A percentile compares a stretch with the other conserved stretches of the same genome.
Evolutionary conservation across 2,329 filamentous ascomycete genomes (phyloP).

Genomic region (Penicillium rolfsii): DNA sequence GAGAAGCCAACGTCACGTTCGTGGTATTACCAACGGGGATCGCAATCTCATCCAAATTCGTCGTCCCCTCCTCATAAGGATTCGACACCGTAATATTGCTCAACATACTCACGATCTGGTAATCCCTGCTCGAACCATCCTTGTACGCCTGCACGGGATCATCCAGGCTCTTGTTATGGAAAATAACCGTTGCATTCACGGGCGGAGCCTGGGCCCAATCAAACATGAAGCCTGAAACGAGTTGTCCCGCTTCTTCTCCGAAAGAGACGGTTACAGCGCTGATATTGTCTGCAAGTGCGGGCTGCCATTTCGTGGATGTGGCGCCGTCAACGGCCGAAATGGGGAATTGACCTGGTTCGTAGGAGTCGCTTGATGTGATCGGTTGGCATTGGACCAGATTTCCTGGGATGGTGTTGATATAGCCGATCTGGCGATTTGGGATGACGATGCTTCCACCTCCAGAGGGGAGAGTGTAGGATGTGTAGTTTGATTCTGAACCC

Average conservation of each 20-base stretch:
- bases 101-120: slow-evolving; percentile 31
- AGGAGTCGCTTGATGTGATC: slow-evolving; percentile 52
- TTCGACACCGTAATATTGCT: slow-evolving; percentile 41
- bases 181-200: slow-evolving; percentile 55
- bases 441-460: slow-evolving; percentile 58
- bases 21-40: slow-evolving; percentile 49
- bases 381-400: slow-evolving; percentile 69
- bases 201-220: slow-evolving; percentile 65
- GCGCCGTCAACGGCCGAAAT: slow-evolving; percentile 69
- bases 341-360: slow-evolving; percentile 69
- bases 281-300: slow-evolving; percentile 53
- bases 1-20: slow-evolving; percentile 38
- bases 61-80: slow-evolving; percentile 41
- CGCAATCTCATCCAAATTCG: slow-evolving; percentile 39
- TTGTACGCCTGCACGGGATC: slow-evolving; percentile 23
- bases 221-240: slow-evolving; percentile 55
- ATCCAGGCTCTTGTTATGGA: slow-evolving; percentile 54
- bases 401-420: slow-evolving; percentile 56
- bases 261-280: slow-evolving; percentile 62
- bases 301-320: slow-evolving; percentile 69
- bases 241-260: slow-evolving; percentile 36
- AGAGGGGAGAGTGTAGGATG: slow-evolving; percentile 51
- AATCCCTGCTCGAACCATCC: slow-evolving; percentile 15
- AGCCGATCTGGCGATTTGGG: slow-evolving; percentile 61
- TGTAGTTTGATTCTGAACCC: slow-evolving; percentile 49